These are phyloP conservation scores for Tricholoma sp. DNA, from an alignment of 768 basidiomycete genomes.

Conservation along the genomic window DNA sequence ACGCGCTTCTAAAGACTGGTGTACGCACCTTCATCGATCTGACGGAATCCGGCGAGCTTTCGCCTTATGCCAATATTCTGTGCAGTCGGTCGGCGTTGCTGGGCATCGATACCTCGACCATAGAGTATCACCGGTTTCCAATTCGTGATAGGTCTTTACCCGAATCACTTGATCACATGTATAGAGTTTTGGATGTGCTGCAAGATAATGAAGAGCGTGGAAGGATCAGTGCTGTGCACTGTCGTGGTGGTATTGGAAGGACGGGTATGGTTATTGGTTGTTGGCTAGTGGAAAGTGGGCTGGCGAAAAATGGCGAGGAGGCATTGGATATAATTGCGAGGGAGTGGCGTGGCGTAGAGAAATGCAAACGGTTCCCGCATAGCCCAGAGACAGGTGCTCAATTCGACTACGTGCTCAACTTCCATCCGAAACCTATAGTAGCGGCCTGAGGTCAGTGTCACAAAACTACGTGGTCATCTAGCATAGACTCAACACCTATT, in stretches of 20 bases:
- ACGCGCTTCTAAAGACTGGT: constrained; percentile 64
- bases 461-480: neutral
- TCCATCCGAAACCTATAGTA: constrained; percentile 25
- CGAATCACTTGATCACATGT: constrained; percentile 52
- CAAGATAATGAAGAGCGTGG: constrained; percentile 54
- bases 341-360: constrained; percentile 74
- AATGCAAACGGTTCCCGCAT: constrained; percentile 68
- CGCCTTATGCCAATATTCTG: constrained; percentile 56
- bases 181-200: constrained; percentile 52
- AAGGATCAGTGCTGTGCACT: constrained; percentile 69
- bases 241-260: constrained; percentile 73
- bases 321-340: constrained; percentile 59
- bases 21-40: constrained; percentile 81
- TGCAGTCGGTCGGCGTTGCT: constrained; percentile 47
- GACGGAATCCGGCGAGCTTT: constrained; percentile 75
- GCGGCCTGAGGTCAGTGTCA: constrained; percentile 6
- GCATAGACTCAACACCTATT: neutral
- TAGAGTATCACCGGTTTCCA: constrained; percentile 77
- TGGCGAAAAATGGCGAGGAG: constrained; percentile 56
- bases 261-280: constrained; percentile 63
- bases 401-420: constrained; percentile 68
- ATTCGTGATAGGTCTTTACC: constrained; percentile 71
- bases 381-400: constrained; percentile 79
- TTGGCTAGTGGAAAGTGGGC: constrained; percentile 68
- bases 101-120: constrained; percentile 45